These are phyloP conservation scores for Aspergillus campestris DNA, from an alignment of 495 filamentous ascomycete species.

Conservation along the genomic window DNA sequence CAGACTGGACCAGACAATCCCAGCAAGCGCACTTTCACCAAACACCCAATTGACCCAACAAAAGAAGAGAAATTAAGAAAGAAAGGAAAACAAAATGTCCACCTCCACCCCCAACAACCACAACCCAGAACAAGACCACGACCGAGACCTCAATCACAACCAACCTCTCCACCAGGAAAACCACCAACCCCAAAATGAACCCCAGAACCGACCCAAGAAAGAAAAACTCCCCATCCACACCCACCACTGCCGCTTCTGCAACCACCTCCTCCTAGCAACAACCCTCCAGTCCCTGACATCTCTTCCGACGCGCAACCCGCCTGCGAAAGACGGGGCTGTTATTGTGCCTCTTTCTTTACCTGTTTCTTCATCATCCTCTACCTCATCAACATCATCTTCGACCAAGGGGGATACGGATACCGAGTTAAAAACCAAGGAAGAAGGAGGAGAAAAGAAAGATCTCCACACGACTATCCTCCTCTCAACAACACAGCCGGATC, in stretches of 20 bases:
- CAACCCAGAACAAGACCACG: neutral
- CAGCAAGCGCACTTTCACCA: too few species aligned
- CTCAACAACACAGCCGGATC: conserved; percentile 38
- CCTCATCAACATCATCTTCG: too few species aligned
- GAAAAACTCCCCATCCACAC: conserved; percentile 41
- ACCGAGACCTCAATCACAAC: neutral
- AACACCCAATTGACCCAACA: too few species aligned
- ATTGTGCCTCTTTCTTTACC: conserved; percentile 16
- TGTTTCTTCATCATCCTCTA: too few species aligned
- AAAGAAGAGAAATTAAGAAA: too few species aligned
- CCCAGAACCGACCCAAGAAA: too few species aligned
- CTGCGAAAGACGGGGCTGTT: conserved; percentile 17
- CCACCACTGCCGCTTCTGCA: conserved; percentile 69
- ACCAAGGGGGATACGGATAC: too few species aligned
- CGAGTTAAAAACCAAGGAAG: neutral
- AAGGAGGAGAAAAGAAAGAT: neutral
- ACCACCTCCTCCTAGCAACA: conserved; percentile 58
- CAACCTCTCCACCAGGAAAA: too few species aligned
- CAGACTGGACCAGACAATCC: neutral
- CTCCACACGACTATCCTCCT: conserved; percentile 39
- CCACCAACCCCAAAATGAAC: neutral
- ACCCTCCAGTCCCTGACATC: conserved; percentile 41
- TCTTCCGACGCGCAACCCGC: conserved; percentile 44
- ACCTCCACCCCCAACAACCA: neutral
- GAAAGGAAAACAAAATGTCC: neutral